Evolutionary conservation across 2,329 filamentous ascomycete species (phyloP).

Genomic region (Periconia macrospinosa): DNA sequence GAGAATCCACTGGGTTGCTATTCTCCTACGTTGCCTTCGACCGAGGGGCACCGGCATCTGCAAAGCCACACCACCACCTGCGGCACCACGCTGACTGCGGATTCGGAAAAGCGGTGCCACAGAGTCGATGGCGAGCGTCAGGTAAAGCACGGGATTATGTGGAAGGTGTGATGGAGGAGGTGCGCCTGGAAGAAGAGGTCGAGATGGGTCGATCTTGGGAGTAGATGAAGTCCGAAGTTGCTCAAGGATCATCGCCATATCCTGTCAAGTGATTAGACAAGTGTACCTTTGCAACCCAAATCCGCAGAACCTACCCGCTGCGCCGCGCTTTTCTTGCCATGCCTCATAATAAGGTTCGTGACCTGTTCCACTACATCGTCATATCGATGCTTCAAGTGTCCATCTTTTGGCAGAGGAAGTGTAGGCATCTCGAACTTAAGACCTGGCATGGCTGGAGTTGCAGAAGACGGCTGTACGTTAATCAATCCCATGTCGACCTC

Average conservation of each 20-base stretch:
- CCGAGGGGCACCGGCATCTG: slow-evolving; percentile 79
- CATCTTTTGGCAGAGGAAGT: slow-evolving; percentile 63
- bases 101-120: slow-evolving; percentile 87
- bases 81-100: slow-evolving; percentile 72
- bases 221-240: slow-evolving; percentile 81
- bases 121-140: slow-evolving; percentile 88
- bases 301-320: slow-evolving; percentile 68
- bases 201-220: slow-evolving; percentile 71
- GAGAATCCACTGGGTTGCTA: slow-evolving; percentile 86
- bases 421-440: slow-evolving; percentile 77
- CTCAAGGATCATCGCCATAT: slow-evolving; percentile 81
- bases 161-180: slow-evolving; percentile 80
- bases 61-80: slow-evolving; percentile 82
- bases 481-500: slow-evolving; percentile 34
- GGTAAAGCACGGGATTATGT: slow-evolving; percentile 85
- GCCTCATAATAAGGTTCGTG: slow-evolving; percentile 85
- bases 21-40: slow-evolving; percentile 73
- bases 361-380: slow-evolving; percentile 84
- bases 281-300: neutral
- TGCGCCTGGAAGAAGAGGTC: slow-evolving; percentile 72
- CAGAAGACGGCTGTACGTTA: slow-evolving; percentile 22
- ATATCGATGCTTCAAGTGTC: slow-evolving; percentile 78
- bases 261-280: slow-evolving; percentile 52
- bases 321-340: slow-evolving; percentile 89
- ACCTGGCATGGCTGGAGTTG: slow-evolving; percentile 47